phyloP scores from a whole-genome alignment of 1,284 basidiomycete genomes.

The Irpex sp. region DNA sequence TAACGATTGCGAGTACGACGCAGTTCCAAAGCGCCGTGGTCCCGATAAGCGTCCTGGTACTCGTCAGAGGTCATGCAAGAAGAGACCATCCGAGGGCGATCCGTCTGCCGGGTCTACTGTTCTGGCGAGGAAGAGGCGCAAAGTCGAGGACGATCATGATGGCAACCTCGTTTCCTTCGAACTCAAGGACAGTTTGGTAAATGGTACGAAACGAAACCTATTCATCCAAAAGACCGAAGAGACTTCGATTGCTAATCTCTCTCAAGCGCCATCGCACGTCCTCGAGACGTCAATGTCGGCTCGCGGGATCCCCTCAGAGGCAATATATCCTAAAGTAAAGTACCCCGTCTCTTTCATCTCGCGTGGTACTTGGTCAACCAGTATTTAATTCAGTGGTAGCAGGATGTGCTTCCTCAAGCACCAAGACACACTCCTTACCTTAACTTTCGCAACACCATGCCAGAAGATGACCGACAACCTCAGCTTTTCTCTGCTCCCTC shows the following conservation, averaged over 20 bases:
- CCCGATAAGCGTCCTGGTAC: constrained; percentile 81
- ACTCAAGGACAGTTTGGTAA: constrained; percentile 27
- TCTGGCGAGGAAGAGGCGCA: constrained; percentile 58
- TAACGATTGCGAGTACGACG: constrained; percentile 74
- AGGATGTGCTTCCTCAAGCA: constrained; percentile 26
- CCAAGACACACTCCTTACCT: constrained; percentile 23
- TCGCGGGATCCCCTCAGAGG: constrained; percentile 21
- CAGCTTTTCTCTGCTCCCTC: constrained; percentile 30
- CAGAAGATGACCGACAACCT: not conserved
- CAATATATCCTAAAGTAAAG: constrained; percentile 30
- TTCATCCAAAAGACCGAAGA: constrained; percentile 24
- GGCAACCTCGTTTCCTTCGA: constrained; percentile 24
- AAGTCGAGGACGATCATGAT: constrained; percentile 29
- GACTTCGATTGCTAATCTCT: constrained; percentile 20
- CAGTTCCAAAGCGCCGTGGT: constrained; percentile 73
- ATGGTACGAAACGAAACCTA: constrained; percentile 21
- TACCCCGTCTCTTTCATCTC: constrained; percentile 15
- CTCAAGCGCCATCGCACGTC: constrained; percentile 22
- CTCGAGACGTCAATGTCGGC: constrained; percentile 27
- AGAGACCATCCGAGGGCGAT: constrained; percentile 54
- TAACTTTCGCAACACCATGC: constrained; percentile 1
- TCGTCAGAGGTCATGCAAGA: constrained; percentile 77
- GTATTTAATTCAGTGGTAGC: constrained; percentile 31
- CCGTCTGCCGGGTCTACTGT: constrained; percentile 27
- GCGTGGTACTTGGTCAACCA: constrained; percentile 22